Evolutionary conservation across 257 asterid genomes (phyloP).

Genomic region (Nyctanthes arbortristis): DNA sequence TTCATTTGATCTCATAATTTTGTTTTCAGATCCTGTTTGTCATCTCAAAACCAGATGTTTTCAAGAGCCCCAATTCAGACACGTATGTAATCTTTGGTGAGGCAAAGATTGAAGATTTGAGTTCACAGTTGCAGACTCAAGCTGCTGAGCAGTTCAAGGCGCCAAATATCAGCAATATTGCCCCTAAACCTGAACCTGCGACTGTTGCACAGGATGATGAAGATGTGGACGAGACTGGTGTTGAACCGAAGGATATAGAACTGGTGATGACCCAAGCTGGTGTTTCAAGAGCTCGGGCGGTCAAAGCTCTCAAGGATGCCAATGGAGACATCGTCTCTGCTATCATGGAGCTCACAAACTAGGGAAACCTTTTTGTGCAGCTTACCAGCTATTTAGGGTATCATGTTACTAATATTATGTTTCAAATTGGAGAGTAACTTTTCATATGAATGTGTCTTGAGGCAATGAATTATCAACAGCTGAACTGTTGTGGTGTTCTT

Average conservation of each 20-base stretch:
- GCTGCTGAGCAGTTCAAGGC: slow-evolving; percentile 68
- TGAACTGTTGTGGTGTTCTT: neutral
- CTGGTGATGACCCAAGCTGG: slow-evolving; percentile 65
- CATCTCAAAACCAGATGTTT: slow-evolving; percentile 71
- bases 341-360: slow-evolving; percentile 64
- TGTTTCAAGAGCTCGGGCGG: slow-evolving; percentile 48
- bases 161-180: slow-evolving; percentile 33
- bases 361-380: slow-evolving; percentile 13
- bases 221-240: slow-evolving; percentile 65
- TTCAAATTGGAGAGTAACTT: neutral
- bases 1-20: neutral
- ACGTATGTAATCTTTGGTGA: slow-evolving; percentile 65
- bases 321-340: slow-evolving; percentile 67
- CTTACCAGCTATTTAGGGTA: neutral
- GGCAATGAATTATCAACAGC: neutral
- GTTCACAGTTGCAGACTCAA: slow-evolving; percentile 64
- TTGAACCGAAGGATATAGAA: slow-evolving; percentile 64
- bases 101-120: slow-evolving; percentile 67
- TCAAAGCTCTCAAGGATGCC: slow-evolving; percentile 50
- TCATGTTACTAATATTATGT: slow-evolving; percentile 1
- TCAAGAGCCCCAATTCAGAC: slow-evolving; percentile 73
- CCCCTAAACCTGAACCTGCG: slow-evolving; percentile 42
- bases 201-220: slow-evolving; percentile 52
- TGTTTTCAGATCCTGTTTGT: slow-evolving; percentile 53
- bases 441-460: neutral